Conservation (phyloP, 257 asterid species). For the Cynanchum wilfordii region DNA sequence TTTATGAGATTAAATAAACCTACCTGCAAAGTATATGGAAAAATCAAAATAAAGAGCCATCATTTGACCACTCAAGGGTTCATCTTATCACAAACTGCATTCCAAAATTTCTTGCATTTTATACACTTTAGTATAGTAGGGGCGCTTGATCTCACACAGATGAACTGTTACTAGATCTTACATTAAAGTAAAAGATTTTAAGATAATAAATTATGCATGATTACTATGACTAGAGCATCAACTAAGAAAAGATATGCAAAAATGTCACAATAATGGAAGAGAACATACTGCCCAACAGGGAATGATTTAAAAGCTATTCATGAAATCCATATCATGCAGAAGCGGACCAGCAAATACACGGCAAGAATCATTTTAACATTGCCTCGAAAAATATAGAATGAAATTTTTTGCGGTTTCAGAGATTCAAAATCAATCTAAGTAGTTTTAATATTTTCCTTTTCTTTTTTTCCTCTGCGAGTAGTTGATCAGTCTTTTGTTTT, state of each 20-base stretch:
- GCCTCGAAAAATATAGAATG: neutral
- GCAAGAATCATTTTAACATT: neutral
- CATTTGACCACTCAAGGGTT: neutral
- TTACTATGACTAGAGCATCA: neutral
- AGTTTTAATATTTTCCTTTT: neutral
- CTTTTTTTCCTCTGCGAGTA: neutral
- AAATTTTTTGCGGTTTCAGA: neutral
- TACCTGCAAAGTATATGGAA: conserved; percentile 44
- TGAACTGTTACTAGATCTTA: neutral
- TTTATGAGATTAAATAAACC: conserved; percentile 80
- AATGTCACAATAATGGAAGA: neutral
- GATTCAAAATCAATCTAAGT: neutral
- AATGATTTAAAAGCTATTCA: neutral
- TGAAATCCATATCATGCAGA: neutral
- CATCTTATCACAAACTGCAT: neutral
- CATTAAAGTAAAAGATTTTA: neutral
- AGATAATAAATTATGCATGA: neutral
- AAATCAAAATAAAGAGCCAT: neutral
- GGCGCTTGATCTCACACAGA: neutral
- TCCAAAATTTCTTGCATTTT: neutral
- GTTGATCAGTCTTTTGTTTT: neutral
- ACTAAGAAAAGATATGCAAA: neutral
- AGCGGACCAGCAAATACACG: neutral
- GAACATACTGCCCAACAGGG: neutral
- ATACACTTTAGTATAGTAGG: neutral